Evolutionary conservation across 2,329 filamentous ascomycete genomes (phyloP), one percentile per base, ranked within the genome.

Genomic region (Raffaelea arxii): DNA sequence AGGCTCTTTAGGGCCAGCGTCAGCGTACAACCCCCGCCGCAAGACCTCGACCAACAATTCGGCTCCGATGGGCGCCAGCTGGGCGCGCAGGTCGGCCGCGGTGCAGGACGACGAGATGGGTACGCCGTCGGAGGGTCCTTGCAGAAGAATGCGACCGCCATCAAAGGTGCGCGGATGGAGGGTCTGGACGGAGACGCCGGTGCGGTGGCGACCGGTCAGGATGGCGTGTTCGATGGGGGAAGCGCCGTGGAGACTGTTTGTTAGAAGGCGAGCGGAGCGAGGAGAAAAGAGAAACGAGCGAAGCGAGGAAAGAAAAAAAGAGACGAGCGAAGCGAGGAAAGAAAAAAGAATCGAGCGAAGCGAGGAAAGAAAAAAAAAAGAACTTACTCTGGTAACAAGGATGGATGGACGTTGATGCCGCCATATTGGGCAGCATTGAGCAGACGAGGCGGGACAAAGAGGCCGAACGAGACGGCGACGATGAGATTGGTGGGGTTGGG

Each of bases 391-490:
- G 90, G 91, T 14, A 98, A 75, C 24, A 96, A 66, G 1, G 91
- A 97, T 1, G 92, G 92, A 59, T 98, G 92, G 2, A 98, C 75
- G 63, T 98, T 98, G 3, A 98, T 67, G 0, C 92, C 92, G 38
- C 90, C 90, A 65, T 94, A 95, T 55, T 76, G 78, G 22, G 85
- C 78, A 1, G 67, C 67, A 21, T 68, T 68, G 21, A 98, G 70
- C 16, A 97, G 78, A 4, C 87, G 75, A 1, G 75, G 73, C 1
- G 92, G 92, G 1, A 98, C 82, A 51, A 96, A 84, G 7, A 95
- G 75, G 3, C 92, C 92, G 65, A 97, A 98, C 0, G 92, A 97
- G 4, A 97, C 92, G 41, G 90, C 90, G 40, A 97, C 72, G 54
- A 98, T 76, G 49, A 98, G 70, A 61, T 96, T 89, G 54, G n/a